phyloP scores from a whole-genome alignment of 2,329 filamentous ascomycete genomes.

The Incumbomyces lentus region DNA sequence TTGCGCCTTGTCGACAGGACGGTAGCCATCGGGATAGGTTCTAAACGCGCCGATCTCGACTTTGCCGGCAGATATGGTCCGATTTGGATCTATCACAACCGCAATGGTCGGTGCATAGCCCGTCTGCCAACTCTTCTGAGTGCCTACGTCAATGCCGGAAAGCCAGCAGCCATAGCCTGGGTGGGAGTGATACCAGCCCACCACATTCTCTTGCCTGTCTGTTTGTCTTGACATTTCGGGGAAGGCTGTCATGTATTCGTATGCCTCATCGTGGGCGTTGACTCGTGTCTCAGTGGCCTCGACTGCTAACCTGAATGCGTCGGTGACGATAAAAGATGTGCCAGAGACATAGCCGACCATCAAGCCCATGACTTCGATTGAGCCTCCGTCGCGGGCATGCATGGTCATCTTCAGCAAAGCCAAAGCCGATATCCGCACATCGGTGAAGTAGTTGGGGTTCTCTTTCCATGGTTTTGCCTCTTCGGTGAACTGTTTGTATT shows the following conservation, averaged over 20 bases:
- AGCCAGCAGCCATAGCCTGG: slow-evolving; percentile 98
- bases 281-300: slow-evolving; percentile 98
- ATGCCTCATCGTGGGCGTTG: slow-evolving; percentile 89
- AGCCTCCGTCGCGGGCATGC: slow-evolving; percentile 91
- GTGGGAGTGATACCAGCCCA: slow-evolving; percentile 97
- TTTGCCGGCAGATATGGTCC: slow-evolving; percentile 86
- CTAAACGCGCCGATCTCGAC: slow-evolving; percentile 96
- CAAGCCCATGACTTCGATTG: slow-evolving; percentile 90
- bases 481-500: slow-evolving; percentile 56
- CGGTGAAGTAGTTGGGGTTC: slow-evolving; percentile 81
- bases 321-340: slow-evolving; percentile 76
- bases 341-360: slow-evolving; percentile 93
- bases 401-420: slow-evolving; percentile 98
- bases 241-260: slow-evolving; percentile 93
- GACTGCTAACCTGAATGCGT: slow-evolving; percentile 85
- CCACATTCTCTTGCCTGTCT: slow-evolving; percentile 68
- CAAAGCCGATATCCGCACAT: slow-evolving; percentile 84
- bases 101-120: slow-evolving; percentile 88
- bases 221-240: slow-evolving; percentile 60
- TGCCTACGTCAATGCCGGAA: slow-evolving; percentile 86
- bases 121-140: slow-evolving; percentile 73
- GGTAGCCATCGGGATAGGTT: slow-evolving; percentile 71
- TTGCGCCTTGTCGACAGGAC: slow-evolving; percentile 37
- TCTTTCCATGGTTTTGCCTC: slow-evolving; percentile 60
- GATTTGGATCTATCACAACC: slow-evolving; percentile 91